Evolutionary conservation across 768 basidiomycete genomes (phyloP), one percentile per base, ranked within the genome.

Genomic region (Tulasnella sp.): DNA sequence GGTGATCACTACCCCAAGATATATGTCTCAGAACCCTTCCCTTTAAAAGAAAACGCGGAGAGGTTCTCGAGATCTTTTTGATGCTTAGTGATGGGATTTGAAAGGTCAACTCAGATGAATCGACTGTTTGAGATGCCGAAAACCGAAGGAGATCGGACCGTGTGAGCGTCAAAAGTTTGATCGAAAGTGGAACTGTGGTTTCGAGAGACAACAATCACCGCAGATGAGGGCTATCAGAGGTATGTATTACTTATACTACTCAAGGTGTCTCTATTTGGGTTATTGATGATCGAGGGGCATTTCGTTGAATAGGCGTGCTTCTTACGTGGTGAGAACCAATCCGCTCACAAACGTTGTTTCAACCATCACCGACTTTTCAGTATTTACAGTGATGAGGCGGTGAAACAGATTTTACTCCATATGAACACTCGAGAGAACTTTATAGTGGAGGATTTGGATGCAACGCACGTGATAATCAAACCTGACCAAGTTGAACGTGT

Each of bases 401-500:
- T 91, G 54, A 91, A 90, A 65, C 85, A 89, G 62, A 87, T 90
- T 49, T 70, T 90, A 31, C 69, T 88, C 45, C 69, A 77, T 29
- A 77, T 90, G 79, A 52, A 45, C 27, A 31, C 44, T 8, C 28
- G 40, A 25, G 47, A 48, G 31, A 40, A 51, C 20, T 91, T 91
- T 63, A 80, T 91, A 56, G 84, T 91, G 54, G 83, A 89, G 58
- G 88, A 91, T 59, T 64, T 91, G 22, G 88, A 90, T 61, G 84
- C 88, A 58, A 74, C 77, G 55, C 85, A 89, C 65, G 60, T 91
- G 1, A 77, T 90, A 47, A 82, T 90, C 63, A 83, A 83, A 59
- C 79, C 81, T 1, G 88, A 90, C 53, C 78, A 81, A 55, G 82
- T 89, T 62, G 82, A 78, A 58, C 68, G 77, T 22, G 81, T 90